Evolutionary conservation across 768 basidiomycete species (phyloP).

Genomic region (Lanmaoa pseudosensibilis): DNA sequence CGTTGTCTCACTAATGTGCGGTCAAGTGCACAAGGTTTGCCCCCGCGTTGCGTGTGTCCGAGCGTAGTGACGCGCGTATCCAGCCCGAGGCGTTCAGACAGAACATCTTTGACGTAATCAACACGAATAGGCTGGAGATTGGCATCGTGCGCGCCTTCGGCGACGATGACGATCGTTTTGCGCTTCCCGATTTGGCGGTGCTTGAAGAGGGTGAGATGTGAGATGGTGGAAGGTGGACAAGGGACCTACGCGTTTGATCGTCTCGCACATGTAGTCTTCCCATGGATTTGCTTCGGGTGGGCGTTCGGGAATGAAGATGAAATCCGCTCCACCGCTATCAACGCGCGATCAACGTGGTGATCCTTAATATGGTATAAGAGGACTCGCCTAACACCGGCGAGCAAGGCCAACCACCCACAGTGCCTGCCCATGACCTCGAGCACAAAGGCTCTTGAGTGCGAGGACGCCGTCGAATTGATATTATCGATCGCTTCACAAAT

Average conservation of each 20-base stretch:
- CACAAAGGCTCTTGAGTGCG: slow-evolving; percentile 96
- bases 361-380: background rate
- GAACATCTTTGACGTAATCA: slow-evolving; percentile 87
- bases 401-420: slow-evolving; percentile 97
- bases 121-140: slow-evolving; percentile 90
- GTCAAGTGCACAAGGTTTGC: slow-evolving; percentile 89
- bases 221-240: background rate
- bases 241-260: slow-evolving; percentile 68
- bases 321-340: slow-evolving; percentile 84
- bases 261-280: slow-evolving; percentile 90
- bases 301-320: slow-evolving; percentile 94
- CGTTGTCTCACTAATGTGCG: slow-evolving; percentile 73
- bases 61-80: slow-evolving; percentile 97
- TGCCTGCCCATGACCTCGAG: slow-evolving; percentile 99
- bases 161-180: slow-evolving; percentile 97
- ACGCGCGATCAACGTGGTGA: slow-evolving; percentile 9
- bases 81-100: slow-evolving; percentile 81
- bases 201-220: slow-evolving; percentile 39
- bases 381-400: slow-evolving; percentile 85
- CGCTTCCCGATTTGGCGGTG: slow-evolving; percentile 92
- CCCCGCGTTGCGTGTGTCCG: slow-evolving; percentile 96
- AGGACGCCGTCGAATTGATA: slow-evolving; percentile 94
- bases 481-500: slow-evolving; percentile 99
- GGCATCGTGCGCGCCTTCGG: slow-evolving; percentile 91
- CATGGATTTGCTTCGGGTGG: slow-evolving; percentile 79